A percentile compares a stretch with the other conserved stretches of the same genome.
phyloP scores from a whole-genome alignment of 2,329 filamentous ascomycete genomes.

The Aureobasidium subglaciale region DNA sequence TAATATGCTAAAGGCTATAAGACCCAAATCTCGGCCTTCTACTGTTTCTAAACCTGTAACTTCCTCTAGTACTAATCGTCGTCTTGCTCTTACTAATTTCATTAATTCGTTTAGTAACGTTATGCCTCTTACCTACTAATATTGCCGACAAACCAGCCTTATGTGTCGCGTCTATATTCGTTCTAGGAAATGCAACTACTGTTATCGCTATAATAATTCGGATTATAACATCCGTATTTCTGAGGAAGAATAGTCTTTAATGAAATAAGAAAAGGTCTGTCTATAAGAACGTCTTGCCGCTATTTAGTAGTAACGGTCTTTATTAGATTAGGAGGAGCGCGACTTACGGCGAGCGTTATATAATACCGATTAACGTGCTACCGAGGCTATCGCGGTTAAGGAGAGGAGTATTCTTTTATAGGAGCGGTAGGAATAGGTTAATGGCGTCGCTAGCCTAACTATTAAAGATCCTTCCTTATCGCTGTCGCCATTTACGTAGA shows the following conservation, averaged over 20 bases:
- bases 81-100: background rate
- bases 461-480: background rate
- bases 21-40: too few species aligned
- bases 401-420: too few species aligned
- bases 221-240: background rate
- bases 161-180: background rate
- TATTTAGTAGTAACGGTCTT: too few species aligned
- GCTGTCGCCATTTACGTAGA: background rate
- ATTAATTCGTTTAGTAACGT: background rate
- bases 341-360: too few species aligned
- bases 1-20: background rate
- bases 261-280: background rate
- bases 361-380: too few species aligned
- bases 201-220: background rate
- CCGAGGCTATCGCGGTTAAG: too few species aligned
- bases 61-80: background rate
- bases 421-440: background rate
- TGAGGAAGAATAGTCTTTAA: background rate
- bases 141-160: background rate
- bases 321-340: too few species aligned
- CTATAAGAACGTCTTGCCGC: background rate
- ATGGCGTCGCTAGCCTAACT: background rate
- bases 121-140: background rate
- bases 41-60: too few species aligned
- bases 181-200: background rate